Percentiles rank a stretch among this genome's conserved stretches.
Conservation (phyloP, 2,329 filamentous ascomycete species). For the Colletotrichum karsti region DNA sequence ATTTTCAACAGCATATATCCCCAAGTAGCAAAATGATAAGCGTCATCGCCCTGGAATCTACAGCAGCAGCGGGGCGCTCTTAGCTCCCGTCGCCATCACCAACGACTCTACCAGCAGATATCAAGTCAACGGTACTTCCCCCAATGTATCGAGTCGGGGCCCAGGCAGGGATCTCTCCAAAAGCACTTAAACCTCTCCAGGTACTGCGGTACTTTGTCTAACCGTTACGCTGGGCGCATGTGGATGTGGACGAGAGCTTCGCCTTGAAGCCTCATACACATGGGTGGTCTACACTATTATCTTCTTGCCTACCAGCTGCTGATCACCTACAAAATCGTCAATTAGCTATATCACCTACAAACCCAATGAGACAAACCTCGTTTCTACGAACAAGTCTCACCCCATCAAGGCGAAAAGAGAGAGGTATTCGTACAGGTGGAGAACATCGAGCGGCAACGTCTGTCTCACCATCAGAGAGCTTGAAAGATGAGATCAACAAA, state of each 20-base stretch:
- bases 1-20: no score
- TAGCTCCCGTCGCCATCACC: not conserved
- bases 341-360: no score
- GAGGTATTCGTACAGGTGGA: not conserved
- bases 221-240: not conserved
- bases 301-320: not conserved
- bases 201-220: not conserved
- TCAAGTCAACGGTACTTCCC: not conserved
- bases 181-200: not conserved
- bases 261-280: not conserved
- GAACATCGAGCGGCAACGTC: not conserved
- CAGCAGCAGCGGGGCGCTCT: not conserved
- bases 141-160: not conserved
- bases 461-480: slow-evolving; percentile 28
- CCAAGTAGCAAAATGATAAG: no score
- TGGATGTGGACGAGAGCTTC: not conserved
- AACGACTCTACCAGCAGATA: not conserved
- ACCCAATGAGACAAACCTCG: not conserved
- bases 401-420: not conserved
- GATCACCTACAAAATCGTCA: no score
- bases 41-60: not conserved
- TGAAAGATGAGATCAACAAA: slow-evolving; percentile 1
- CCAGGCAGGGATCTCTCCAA: not conserved
- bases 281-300: not conserved
- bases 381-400: not conserved